Base-by-base conservation (phyloP, 2,329 filamentous ascomycete genomes). In the Curvularia sp. region DNA sequence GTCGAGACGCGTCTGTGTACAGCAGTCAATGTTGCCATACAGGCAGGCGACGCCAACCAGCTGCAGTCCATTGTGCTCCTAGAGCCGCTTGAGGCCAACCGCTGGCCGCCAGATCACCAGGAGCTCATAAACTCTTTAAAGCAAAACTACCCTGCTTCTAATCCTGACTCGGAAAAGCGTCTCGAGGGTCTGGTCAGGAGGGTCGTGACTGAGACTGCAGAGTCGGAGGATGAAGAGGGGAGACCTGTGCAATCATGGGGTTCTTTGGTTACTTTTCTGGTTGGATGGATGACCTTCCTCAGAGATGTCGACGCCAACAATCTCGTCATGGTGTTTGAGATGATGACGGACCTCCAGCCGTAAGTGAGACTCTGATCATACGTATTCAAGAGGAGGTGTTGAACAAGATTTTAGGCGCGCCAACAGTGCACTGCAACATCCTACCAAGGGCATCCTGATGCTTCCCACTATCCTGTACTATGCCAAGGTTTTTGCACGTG, bases 391-490 rank as follows among this genome's bases (percentile, higher is more conserved):
- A 39, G 8, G 46, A 15, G 5, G 52, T 42, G 39, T 61, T 68
- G 22, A 41, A 65, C 51, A 12, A 26, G 15, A 8, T 22, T 39
- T 9, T 55, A 73, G 92, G 71, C 89, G 93, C 68, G 95, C 90
- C 67, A 90, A 92, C 26, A 90, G 90, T 20, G 93, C 93, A 0
- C 86, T 97, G 48, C 87, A 88, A 6, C 89, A 97, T 70, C 87
- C 89, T 1, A 88, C 88, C 12, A 88, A 93, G 73, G 94, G 94
- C 31, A 85, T 89, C 30, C 85, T 97, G 69, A 87, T 97, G 68
- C 86, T 97, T 41, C 89, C 92, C 42, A 93, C 92, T 3, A 91
- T 92, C 72, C 88, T 97, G 68, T 89, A 90, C 30, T 85, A 96
- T 53, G 94, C 91, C 31, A 88, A 90, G 66, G 87, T 92, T 7